Evolutionary conservation across 2,329 filamentous ascomycete species (phyloP).

Genomic region (Massarina eburnea): DNA sequence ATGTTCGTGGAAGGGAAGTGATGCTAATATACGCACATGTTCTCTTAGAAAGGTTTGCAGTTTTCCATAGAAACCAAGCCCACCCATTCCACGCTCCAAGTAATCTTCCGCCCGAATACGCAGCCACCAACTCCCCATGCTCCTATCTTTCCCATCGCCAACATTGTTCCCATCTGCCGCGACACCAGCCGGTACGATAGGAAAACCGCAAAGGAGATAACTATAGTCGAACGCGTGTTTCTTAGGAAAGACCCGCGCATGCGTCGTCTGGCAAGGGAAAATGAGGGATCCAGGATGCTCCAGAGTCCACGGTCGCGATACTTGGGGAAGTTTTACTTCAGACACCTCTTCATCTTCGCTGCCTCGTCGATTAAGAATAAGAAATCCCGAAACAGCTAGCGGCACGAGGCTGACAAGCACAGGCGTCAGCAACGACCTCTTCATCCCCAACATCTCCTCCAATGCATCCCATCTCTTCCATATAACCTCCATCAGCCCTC

Average conservation of each 20-base stretch:
- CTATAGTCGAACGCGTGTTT: slow-evolving; percentile 70
- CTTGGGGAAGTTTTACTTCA: slow-evolving; percentile 1
- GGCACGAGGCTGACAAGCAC: slow-evolving; percentile 10
- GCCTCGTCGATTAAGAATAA: slow-evolving; percentile 1
- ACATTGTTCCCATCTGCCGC: slow-evolving; percentile 15
- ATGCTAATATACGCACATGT: slow-evolving; percentile 48
- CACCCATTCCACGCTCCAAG: slow-evolving; percentile 56
- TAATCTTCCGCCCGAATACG: slow-evolving; percentile 63
- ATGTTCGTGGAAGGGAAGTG: background rate
- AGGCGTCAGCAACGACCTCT: slow-evolving; percentile 5
- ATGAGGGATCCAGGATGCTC: slow-evolving; percentile 47
- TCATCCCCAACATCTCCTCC: background rate
- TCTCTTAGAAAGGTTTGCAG: slow-evolving; percentile 60
- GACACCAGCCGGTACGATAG: slow-evolving; percentile 62
- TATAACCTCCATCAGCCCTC: slow-evolving; percentile 8
- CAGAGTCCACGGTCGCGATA: slow-evolving; percentile 12
- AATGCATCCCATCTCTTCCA: slow-evolving; percentile 14
- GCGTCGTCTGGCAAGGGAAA: slow-evolving; percentile 66
- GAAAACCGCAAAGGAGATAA: slow-evolving; percentile 69
- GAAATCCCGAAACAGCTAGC: slow-evolving; percentile 15
- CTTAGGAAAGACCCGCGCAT: slow-evolving; percentile 67
- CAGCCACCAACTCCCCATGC: slow-evolving; percentile 55
- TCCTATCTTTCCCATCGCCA: slow-evolving; percentile 23
- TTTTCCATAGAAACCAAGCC: slow-evolving; percentile 63
- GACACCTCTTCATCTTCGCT: background rate